Percentiles rank a stretch among this genome's conserved stretches.
These are phyloP conservation scores for Chytriomyces confervae DNA, from an alignment of 192 early-diverging fungal genomes.

Conservation along the genomic window DNA sequence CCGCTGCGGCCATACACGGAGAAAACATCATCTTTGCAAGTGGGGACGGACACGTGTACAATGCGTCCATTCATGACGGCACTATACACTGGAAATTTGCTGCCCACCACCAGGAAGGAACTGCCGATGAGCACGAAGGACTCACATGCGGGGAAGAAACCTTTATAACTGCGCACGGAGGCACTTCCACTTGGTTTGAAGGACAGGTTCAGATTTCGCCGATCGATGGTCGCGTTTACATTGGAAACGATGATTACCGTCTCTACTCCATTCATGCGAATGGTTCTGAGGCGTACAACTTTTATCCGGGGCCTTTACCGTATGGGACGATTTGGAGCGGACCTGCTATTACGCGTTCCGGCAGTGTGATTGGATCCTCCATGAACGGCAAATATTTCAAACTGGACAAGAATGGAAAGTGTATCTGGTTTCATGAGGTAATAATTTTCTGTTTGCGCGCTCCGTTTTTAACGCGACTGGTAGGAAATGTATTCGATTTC, in stretches of 20 bases:
- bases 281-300: conserved; percentile 29
- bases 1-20: conserved; percentile 2
- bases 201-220: conserved; percentile 26
- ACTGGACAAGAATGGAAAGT: conserved; percentile 24
- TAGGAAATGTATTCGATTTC: conserved; percentile 29
- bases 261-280: conserved; percentile 25
- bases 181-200: conserved; percentile 32
- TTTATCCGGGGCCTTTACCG: conserved; percentile 25
- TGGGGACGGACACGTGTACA: conserved; percentile 31
- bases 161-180: conserved; percentile 13
- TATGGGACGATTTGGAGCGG: conserved; percentile 31
- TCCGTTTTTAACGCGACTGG: too few species aligned
- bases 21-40: conserved; percentile 24
- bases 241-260: conserved; percentile 36
- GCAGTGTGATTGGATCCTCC: conserved; percentile 25
- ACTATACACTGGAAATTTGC: conserved; percentile 26
- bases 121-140: conserved; percentile 11
- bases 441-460: too few species aligned
- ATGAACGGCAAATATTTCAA: conserved; percentile 36
- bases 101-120: conserved; percentile 17
- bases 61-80: conserved; percentile 16
- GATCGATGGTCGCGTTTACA: conserved; percentile 23
- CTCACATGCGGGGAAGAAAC: conserved; percentile 17
- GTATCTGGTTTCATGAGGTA: conserved; percentile 31
- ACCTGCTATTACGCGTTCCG: conserved; percentile 22